These are phyloP conservation scores for Croton laevigatus DNA, from an alignment of 441 rosid genomes.

Conservation along the genomic window DNA sequence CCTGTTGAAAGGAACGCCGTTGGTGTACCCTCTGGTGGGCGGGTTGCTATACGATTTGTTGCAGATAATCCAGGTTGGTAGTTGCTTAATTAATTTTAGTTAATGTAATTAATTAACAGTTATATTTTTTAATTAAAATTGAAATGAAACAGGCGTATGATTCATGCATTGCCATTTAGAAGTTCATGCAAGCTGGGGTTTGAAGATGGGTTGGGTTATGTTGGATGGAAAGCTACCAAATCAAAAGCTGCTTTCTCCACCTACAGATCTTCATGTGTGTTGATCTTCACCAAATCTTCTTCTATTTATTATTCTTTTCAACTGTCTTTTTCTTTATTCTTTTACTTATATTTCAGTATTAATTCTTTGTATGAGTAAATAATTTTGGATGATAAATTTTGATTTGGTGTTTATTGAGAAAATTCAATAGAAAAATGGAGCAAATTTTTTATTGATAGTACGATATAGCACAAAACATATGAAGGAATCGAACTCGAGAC, in stretches of 20 bases:
- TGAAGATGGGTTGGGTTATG: conserved; percentile 68
- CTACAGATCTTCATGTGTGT: conserved; percentile 63
- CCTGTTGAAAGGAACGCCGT: conserved; percentile 58
- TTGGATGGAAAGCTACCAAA: conserved; percentile 57
- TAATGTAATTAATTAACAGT: too few relatives aligned
- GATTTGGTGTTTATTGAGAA: too few relatives aligned
- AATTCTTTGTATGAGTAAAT: too few relatives aligned
- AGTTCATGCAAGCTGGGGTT: conserved; percentile 66
- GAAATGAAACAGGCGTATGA: conserved; percentile 48
- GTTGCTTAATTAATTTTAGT: too few relatives aligned
- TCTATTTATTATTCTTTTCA: not conserved
- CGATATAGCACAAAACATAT: too few relatives aligned
- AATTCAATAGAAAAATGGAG: too few relatives aligned
- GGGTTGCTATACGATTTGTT: conserved; percentile 50
- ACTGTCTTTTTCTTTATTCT: not conserved
- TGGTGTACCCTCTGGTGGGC: conserved; percentile 59
- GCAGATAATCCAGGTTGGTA: conserved; percentile 59
- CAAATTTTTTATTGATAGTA: too few relatives aligned
- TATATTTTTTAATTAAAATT: too few relatives aligned
- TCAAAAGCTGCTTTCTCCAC: conserved; percentile 65
- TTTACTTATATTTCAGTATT: too few relatives aligned
- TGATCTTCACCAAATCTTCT: not conserved
- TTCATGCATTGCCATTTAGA: too few relatives aligned
- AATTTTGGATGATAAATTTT: too few relatives aligned
- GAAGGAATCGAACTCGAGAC: too few relatives aligned